Base-by-base conservation (phyloP, 75 land plant genomes). In the Cupressus sempervirens region DNA sequence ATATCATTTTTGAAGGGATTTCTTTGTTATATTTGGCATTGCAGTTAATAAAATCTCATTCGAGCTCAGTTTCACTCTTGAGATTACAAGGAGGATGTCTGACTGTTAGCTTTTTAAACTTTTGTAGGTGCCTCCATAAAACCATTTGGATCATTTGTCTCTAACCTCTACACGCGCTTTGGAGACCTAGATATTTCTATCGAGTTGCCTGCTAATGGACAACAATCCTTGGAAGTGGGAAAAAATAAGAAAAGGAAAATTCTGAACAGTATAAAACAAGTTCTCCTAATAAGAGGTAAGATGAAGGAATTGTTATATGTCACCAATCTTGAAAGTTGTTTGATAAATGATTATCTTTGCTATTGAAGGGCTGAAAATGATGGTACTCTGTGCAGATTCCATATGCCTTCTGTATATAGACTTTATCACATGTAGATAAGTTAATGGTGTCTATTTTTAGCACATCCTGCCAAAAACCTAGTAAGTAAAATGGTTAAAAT, bases 101-200 rank as follows among this genome's bases (percentile, higher is more conserved):
- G 81, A 79, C 26, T 79, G 1, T 45, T 3, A 45, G 45, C 14
- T 23, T 79, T n/a, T 79, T 50, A 45, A 79, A 79, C 45, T 50
- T 10, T 79, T 43, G 45, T n/a, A 96, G 98, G 94, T 85, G 94
- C 91, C 80, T 87, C 89, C 14, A 89, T 96, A 29, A 86, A 88
- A 83, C 95, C 98, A 68, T 96, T 96, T 92, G 98, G 98, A 83
- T 96, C 98, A 7, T 96, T 94, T 91, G 91, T 88, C 30, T 96
- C 98, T 46, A 86, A 96, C 82, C 93, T 96, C 36, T 96, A 91
- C 80, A 88, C 97, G 26, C 89, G 88, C 70, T 91, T 90, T 91
- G 95, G 97, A 38, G 98, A 96, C 89, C 83, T 96, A 88, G 98
- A 96, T 87, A 86, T 96, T 48, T 94, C 95, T 3, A 83, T 96